phyloP scores from a whole-genome alignment of 495 filamentous ascomycete species.

The Neurospora sp. region DNA sequence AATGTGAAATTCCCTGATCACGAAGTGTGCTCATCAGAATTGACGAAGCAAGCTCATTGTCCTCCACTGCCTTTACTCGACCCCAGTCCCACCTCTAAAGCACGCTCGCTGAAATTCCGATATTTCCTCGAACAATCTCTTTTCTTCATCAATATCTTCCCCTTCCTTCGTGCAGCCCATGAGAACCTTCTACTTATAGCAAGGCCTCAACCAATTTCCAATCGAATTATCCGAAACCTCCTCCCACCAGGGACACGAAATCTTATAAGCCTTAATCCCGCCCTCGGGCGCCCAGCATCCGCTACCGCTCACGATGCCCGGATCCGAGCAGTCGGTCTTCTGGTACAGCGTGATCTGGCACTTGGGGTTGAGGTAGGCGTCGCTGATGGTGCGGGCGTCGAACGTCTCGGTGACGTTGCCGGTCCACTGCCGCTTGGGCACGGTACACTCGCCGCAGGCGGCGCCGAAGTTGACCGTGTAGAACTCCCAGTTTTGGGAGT shows the following conservation, averaged over 20 bases:
- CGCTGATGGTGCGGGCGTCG: conserved; percentile 1
- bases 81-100: neutral
- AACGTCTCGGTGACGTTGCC: neutral
- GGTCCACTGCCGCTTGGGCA: neutral
- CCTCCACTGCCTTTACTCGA: neutral
- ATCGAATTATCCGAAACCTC: neutral
- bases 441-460: neutral
- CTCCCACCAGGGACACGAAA: conserved; percentile 5
- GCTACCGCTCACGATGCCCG: conserved; percentile 1
- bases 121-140: neutral
- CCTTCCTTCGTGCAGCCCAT: neutral
- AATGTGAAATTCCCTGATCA: neutral
- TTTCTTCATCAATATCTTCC: neutral
- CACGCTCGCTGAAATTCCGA: neutral
- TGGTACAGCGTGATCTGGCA: conserved; percentile 6
- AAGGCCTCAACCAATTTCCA: neutral
- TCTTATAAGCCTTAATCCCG: conserved; percentile 5
- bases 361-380: neutral
- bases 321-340: conserved; percentile 5
- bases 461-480: neutral
- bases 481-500: neutral
- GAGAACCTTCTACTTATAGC: neutral
- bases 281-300: conserved; percentile 8
- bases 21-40: neutral
- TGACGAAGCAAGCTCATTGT: neutral